Conservation (phyloP, 345 rosid species). For the Eutrema yunnanense region DNA sequence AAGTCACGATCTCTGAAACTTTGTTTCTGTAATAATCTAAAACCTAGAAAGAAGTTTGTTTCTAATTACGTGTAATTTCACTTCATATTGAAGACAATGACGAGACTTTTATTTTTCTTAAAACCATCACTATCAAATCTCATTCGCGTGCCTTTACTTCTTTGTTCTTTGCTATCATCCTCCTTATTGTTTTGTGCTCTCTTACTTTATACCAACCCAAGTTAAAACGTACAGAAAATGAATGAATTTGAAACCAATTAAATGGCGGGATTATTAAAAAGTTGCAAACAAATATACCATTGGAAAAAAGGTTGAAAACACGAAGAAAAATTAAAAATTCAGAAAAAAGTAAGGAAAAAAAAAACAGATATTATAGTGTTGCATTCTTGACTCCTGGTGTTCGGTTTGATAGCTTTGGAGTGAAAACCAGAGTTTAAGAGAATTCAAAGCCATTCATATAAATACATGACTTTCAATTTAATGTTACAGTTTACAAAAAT, state of each 20-base stretch:
- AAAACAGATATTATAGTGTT: too few species aligned
- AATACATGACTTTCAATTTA: neutral
- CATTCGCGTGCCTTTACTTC: neutral
- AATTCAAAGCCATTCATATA: neutral
- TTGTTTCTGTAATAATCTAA: conserved; percentile 15
- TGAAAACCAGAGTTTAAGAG: neutral
- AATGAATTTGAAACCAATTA: too few species aligned
- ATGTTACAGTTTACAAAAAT: neutral
- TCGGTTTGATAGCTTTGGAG: neutral
- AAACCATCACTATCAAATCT: conserved; percentile 23
- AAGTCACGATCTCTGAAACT: conserved; percentile 16
- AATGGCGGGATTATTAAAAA: too few species aligned
- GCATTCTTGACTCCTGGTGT: neutral
- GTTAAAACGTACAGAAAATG: too few species aligned
- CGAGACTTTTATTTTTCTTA: conserved; percentile 13
- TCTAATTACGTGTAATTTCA: conserved; percentile 22
- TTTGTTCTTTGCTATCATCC: conserved; percentile 1
- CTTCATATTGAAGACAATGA: conserved; percentile 23
- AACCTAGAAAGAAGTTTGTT: conserved; percentile 20
- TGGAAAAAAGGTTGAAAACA: too few species aligned
- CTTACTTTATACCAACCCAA: neutral
- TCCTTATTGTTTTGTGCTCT: neutral
- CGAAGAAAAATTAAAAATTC: too few species aligned
- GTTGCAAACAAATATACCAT: too few species aligned
- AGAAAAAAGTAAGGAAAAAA: too few species aligned